Percentiles rank a stretch among this genome's conserved stretches.
These are phyloP conservation scores for Ramularia endophylla DNA, from an alignment of 2,329 filamentous ascomycete species.

Conservation along the genomic window DNA sequence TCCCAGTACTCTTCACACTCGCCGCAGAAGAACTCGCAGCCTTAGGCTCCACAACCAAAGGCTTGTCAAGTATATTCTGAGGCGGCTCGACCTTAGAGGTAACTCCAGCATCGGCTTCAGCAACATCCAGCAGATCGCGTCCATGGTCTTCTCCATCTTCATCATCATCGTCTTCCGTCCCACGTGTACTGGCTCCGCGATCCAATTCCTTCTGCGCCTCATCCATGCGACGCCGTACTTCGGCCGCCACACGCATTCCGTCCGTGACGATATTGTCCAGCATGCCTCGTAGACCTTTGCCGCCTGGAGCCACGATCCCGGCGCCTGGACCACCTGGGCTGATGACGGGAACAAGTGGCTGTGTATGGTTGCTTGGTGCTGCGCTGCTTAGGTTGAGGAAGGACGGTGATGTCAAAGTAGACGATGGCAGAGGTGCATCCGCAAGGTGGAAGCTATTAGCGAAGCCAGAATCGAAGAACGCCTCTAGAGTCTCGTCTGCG, in stretches of 20 bases:
- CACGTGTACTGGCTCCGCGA: conserved; percentile 63
- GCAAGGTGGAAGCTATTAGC: conserved; percentile 86
- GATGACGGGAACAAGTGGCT: conserved; percentile 16
- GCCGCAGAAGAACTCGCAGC: conserved; percentile 9
- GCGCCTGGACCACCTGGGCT: conserved; percentile 32
- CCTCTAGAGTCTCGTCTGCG: conserved; percentile 89
- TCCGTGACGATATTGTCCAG: conserved; percentile 97
- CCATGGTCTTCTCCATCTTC: conserved; percentile 67
- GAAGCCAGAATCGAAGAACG: conserved; percentile 96
- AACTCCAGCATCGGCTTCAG: conserved; percentile 41
- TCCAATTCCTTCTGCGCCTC: conserved; percentile 91
- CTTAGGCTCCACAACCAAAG: conserved; percentile 8
- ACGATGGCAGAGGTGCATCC: conserved; percentile 51
- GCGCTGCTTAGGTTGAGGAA: conserved; percentile 63
- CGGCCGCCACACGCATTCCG: conserved; percentile 90
- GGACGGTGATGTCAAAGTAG: conserved; percentile 50
- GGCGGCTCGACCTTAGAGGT: conserved; percentile 7
- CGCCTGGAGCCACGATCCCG: conserved; percentile 52
- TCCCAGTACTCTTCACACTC: conserved; percentile 18
- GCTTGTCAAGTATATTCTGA: conserved; percentile 17
- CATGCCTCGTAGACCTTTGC: conserved; percentile 80
- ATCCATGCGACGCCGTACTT: conserved; percentile 88
- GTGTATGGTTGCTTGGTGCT: conserved; percentile 6
- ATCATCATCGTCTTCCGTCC: conserved; percentile 44
- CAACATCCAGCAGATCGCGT: conserved; percentile 44